Conservation (phyloP, 2,329 filamentous ascomycete species). For the Pseudogymnoascus pannorum region DNA sequence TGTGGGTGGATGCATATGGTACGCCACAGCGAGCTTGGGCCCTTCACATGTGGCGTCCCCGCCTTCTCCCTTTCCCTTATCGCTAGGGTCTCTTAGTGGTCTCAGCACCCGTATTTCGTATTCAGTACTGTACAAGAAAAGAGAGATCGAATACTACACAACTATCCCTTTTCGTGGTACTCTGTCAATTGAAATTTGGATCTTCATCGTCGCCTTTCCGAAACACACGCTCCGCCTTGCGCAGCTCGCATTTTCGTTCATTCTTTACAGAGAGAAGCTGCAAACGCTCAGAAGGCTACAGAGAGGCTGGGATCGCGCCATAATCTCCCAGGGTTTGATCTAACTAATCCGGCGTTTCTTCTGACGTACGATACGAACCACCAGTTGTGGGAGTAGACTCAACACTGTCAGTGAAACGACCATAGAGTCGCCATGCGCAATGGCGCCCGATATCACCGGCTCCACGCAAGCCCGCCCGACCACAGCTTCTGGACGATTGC, state of each 20-base stretch:
- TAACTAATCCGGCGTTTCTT: not conserved
- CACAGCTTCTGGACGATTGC: not conserved
- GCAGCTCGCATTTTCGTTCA: not conserved
- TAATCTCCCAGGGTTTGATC: not conserved
- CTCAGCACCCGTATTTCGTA: slow-evolving; percentile 6
- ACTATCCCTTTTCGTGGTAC: not conserved
- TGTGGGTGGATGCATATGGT: not conserved
- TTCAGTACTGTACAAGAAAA: not conserved
- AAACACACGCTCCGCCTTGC: not conserved
- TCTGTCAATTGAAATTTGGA: not conserved
- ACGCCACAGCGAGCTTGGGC: slow-evolving; percentile 2
- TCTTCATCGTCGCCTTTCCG: not conserved
- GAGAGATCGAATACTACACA: slow-evolving; percentile 4
- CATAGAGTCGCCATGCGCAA: slow-evolving; percentile 15
- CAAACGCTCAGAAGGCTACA: not conserved
- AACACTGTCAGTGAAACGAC: not conserved
- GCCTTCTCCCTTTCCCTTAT: not conserved
- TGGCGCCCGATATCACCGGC: slow-evolving; percentile 32
- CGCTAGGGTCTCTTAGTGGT: slow-evolving; percentile 5
- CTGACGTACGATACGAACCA: slow-evolving; percentile 2
- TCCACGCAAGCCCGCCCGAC: slow-evolving; percentile 2
- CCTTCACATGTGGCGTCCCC: not conserved
- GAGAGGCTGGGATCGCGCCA: not conserved
- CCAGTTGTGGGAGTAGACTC: not conserved
- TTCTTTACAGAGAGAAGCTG: not conserved